phyloP scores from a whole-genome alignment of 2,329 filamentous ascomycete genomes.

The Colletotrichum magnum region DNA sequence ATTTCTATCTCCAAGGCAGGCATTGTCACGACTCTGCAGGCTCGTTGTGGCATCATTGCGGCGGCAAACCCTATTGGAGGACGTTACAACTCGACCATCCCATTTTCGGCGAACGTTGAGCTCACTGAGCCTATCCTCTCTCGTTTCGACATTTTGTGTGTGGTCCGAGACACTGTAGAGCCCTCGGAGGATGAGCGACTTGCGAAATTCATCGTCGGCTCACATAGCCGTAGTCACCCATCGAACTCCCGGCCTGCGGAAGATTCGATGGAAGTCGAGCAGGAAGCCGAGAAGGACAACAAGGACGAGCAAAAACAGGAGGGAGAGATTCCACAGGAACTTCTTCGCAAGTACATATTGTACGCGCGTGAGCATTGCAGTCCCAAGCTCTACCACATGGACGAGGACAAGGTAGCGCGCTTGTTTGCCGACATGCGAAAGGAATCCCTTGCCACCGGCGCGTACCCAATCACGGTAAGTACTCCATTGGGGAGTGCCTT shows the following conservation, averaged over 20 bases:
- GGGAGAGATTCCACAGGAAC: constrained; percentile 88
- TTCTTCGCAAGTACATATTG: constrained; percentile 95
- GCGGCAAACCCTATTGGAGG: constrained; percentile 97
- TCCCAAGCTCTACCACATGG: constrained; percentile 96
- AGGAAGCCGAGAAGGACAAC: constrained; percentile 60
- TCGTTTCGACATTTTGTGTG: constrained; percentile 97
- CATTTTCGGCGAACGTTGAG: constrained; percentile 96
- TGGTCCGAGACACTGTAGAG: constrained; percentile 95
- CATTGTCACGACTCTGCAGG: constrained; percentile 97
- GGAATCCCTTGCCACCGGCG: constrained; percentile 92
- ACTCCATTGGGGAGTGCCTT: neutral
- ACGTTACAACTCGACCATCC: constrained; percentile 95
- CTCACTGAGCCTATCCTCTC: constrained; percentile 97
- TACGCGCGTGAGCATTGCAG: constrained; percentile 91
- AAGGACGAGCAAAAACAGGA: constrained; percentile 58
- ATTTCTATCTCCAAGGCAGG: constrained; percentile 99
- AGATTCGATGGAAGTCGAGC: constrained; percentile 75
- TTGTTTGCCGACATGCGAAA: constrained; percentile 97
- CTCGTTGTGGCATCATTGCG: constrained; percentile 94
- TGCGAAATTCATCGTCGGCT: constrained; percentile 94
- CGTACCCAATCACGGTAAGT: constrained; percentile 96
- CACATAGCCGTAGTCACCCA: constrained; percentile 91
- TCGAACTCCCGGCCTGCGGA: constrained; percentile 62
- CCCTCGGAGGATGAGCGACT: constrained; percentile 92
- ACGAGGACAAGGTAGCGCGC: constrained; percentile 95